Evolutionary conservation across 1,284 basidiomycete species (phyloP).

Genomic region (Microbotryum violaceum): DNA sequence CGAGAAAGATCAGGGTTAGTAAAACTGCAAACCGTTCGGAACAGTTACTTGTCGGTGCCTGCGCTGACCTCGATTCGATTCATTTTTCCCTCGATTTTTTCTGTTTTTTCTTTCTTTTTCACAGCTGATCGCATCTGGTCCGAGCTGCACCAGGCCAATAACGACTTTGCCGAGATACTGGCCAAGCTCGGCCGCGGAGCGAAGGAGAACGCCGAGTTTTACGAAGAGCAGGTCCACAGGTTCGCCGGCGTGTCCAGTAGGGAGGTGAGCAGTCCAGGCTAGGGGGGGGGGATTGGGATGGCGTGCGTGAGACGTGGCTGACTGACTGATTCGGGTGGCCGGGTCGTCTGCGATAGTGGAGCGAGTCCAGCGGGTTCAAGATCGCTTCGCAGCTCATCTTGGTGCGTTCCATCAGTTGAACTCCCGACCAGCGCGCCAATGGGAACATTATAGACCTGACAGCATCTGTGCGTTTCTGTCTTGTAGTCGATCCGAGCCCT

Average conservation of each 20-base stretch:
- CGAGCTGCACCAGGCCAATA: conserved; percentile 17
- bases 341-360: no score
- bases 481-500: conserved; percentile 61
- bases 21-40: neutral
- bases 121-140: conserved; percentile 37
- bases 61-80: neutral
- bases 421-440: no score
- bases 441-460: no score
- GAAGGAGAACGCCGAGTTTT: neutral
- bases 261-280: conserved; percentile 6
- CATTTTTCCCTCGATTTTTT: neutral
- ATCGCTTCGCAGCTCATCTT: conserved; percentile 5
- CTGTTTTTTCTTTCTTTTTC: no score
- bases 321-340: no score
- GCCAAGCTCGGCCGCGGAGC: neutral
- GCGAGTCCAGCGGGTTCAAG: no score
- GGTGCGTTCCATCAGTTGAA: neutral
- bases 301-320: no score
- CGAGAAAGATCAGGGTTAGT: conserved; percentile 52
- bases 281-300: no score
- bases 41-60: neutral
- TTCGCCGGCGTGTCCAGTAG: neutral
- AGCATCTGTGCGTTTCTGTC: no score
- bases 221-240: neutral
- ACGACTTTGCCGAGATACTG: conserved; percentile 7